Base-by-base conservation (phyloP, 108 stramenopile species). In the Fistulifera solaris region DNA sequence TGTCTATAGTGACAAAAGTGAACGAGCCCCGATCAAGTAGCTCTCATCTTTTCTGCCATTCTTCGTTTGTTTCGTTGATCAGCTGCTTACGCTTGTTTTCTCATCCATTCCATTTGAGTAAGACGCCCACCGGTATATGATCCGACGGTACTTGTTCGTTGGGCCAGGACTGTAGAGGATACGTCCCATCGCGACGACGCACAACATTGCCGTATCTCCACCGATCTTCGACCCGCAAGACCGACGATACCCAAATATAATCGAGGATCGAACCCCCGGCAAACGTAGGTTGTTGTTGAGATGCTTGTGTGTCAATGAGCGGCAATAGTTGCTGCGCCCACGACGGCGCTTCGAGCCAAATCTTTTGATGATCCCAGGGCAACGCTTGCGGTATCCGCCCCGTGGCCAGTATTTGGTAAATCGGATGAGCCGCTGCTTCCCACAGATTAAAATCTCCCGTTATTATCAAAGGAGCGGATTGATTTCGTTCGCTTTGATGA, bases 371-470 rank as follows among this genome's bases (percentile, higher is more conserved):
- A 35, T 35, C 31, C 31, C 31, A 35, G 8, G 31, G 31, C 31
- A 35, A 35, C 31, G 8, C 31, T 25, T 14, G 24, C 1, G 53
- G 53, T 27, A 23, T 21, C 5, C 21, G 15, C 14, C 53, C 53
- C 19, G 14, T 15, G 17, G 53, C 31, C 6, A 75, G 47, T 12
- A 22, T 53, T 8, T 44, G 23, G 55, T 75, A 54, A 1, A 75
- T 15, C 2, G 63, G 60, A 44, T 68, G 31, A 35, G 31, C 3
- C 31, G 31, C 59, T 40, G 39, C 43, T 42, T 45, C 53, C 27
- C 56, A 47, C 54, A 75, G 58, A 52, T 75, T 75, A 24, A 75
- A 69, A 47, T 75, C 74, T 55, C 74, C 74, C 16, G 52, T 56
- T 14, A 75, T 27, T 0, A 75, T 42, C 60, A 19, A 1, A 55